Evolutionary conservation across 345 rosid species (phyloP), one percentile per base, ranked within the genome.

Genomic region (Punica granatum): DNA sequence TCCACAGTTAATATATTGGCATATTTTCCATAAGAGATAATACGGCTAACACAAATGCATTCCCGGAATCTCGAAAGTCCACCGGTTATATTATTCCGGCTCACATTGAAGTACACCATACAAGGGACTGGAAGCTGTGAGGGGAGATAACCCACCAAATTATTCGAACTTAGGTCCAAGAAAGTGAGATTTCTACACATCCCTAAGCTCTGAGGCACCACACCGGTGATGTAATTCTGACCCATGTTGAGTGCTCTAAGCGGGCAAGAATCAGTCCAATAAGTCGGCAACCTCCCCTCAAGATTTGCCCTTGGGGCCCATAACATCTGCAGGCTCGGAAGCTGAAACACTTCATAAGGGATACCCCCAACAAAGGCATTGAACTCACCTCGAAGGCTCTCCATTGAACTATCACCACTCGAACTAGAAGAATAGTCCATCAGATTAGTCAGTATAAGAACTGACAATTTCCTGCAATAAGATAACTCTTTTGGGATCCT

Each of bases 221-320:
- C 51, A 49, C 87, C 86, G 2, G 54, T 64, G 48, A 81, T 33
- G 56, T 76, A 75, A 65, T 87, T 87, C 78, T 76, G 84, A 66
- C 85, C 83, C 73, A 87, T 44, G 65, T 87, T 82, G 53, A 87
- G 69, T 13, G 79, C 84, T 71, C 77, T 79, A 9, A 87, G 79
- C 15, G 87, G 74, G 80, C 92, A 87, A 9, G 77, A 69, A 42
- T 66, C 43, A 7, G 73, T 76, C 83, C 84, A 81, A 18, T 73
- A 69, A 51, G 64, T 67, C 1, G 92, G 85, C 85, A 87, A 75
- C 48, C 73, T 64, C 3, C 89, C 89, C 6, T 69, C 79, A 51
- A 87, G 83, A 79, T 87, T 87, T 1, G 84, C 88, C 56, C 92
- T 79, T 1, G 92, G 92, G n/a, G 87, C 92, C 92, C 89, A 84